Conservation (phyloP, 257 asterid genomes). For the Leptodermis oblonga region DNA sequence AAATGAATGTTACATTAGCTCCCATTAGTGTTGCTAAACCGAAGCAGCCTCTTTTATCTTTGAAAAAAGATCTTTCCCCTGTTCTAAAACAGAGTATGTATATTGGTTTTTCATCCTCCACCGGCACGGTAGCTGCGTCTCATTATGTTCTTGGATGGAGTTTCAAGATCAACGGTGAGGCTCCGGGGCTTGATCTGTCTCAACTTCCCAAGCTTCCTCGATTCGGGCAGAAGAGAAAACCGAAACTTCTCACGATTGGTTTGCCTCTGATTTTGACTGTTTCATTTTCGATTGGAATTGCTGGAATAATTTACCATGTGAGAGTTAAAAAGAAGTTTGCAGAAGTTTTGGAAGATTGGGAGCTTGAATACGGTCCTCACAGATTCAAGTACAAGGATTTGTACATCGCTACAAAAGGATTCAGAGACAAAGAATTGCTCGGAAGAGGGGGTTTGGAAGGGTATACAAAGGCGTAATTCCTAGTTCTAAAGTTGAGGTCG, state of each 20-base stretch:
- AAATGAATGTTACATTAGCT: slow-evolving; percentile 45
- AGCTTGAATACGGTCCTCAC: slow-evolving; percentile 6
- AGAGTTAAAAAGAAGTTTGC: background rate
- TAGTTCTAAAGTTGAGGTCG: background rate
- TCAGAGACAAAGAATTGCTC: slow-evolving; percentile 53
- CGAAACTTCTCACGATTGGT: slow-evolving; percentile 3
- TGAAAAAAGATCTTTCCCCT: background rate
- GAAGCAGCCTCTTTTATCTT: slow-evolving; percentile 32
- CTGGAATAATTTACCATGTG: background rate
- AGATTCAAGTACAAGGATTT: slow-evolving; percentile 11
- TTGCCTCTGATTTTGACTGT: background rate
- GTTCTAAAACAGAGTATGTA: background rate
- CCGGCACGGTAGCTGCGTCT: background rate
- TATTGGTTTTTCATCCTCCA: slow-evolving; percentile 1
- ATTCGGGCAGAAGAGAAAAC: background rate
- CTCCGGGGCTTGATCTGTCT: background rate
- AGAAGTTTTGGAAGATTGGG: slow-evolving; percentile 7
- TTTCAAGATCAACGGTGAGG: background rate
- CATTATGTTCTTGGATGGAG: slow-evolving; percentile 12
- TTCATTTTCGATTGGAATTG: background rate
- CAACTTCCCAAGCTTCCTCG: slow-evolving; percentile 1
- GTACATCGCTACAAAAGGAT: slow-evolving; percentile 35
- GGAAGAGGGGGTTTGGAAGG: slow-evolving; percentile 70
- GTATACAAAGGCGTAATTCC: background rate
- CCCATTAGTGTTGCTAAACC: slow-evolving; percentile 37